These are phyloP conservation scores for Aspergillus terreus DNA, from an alignment of 2,329 filamentous ascomycete species.

Conservation along the genomic window DNA sequence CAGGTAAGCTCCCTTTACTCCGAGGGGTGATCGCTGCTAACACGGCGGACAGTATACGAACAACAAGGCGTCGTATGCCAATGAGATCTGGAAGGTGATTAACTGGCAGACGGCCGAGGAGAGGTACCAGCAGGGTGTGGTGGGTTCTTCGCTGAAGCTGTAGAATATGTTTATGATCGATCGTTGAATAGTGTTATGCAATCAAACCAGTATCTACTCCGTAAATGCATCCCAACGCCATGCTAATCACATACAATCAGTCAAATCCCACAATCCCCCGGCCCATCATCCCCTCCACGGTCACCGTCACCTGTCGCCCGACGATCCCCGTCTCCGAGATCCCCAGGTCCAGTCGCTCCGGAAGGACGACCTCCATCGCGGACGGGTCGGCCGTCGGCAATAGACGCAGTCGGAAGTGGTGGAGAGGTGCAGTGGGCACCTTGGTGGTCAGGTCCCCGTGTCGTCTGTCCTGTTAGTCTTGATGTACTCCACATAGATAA, in stretches of 20 bases:
- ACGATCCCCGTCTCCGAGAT: constrained; percentile 33
- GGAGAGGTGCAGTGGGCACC: constrained; percentile 15
- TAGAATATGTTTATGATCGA: constrained; percentile 2
- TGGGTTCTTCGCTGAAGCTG: constrained; percentile 25
- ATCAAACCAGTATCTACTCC: too few species aligned
- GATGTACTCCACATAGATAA: not conserved
- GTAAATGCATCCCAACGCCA: too few species aligned
- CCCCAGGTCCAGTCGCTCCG: constrained; percentile 29
- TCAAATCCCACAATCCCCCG: constrained; percentile 34
- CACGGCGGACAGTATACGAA: constrained; percentile 69
- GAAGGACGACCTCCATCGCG: constrained; percentile 21
- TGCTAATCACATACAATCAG: not conserved
- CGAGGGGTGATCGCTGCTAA: not conserved
- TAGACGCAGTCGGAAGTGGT: constrained; percentile 22
- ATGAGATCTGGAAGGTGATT: constrained; percentile 84
- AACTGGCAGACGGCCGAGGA: constrained; percentile 86
- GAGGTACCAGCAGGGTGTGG: constrained; percentile 47
- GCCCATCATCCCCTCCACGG: constrained; percentile 22
- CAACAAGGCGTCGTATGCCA: constrained; percentile 88
- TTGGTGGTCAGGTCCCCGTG: constrained; percentile 24
- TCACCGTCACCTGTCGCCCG: constrained; percentile 29
- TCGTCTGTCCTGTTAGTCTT: constrained; percentile 16
- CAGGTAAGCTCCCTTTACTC: constrained; percentile 49
- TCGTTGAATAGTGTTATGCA: not conserved
- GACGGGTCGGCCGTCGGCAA: not conserved